Conservation (phyloP, 441 rosid genomes). For the Mallotus japonicus region DNA sequence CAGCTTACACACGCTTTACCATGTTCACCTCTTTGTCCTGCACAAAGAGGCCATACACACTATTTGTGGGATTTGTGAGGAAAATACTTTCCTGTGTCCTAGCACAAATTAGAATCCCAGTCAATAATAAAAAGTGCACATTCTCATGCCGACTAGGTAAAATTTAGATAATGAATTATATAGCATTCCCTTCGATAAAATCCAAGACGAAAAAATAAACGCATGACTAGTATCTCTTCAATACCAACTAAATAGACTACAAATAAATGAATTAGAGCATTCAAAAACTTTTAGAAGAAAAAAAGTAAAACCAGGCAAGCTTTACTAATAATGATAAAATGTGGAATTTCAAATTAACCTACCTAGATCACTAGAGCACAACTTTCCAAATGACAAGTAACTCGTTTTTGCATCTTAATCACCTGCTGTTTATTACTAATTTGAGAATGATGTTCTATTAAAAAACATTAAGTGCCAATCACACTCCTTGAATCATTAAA, state of each 20-base stretch:
- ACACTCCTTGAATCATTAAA: background rate
- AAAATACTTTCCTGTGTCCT: no score
- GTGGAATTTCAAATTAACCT: background rate
- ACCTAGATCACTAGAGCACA: background rate
- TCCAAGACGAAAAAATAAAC: background rate
- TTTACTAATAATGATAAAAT: background rate
- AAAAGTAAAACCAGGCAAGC: background rate
- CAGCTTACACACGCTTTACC: background rate
- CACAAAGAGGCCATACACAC: no score
- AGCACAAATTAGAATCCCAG: no score
- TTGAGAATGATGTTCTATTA: background rate
- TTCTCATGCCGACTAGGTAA: no score
- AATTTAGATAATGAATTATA: background rate
- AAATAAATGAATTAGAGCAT: background rate
- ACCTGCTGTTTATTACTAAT: background rate
- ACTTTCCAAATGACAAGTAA: background rate
- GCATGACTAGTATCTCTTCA: background rate
- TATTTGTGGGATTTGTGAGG: no score
- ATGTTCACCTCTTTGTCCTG: background rate
- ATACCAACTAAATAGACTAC: background rate
- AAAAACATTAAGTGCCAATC: background rate
- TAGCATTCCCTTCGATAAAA: slow-evolving; percentile 3
- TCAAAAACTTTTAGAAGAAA: background rate
- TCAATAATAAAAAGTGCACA: no score
- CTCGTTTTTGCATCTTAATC: background rate